Percentiles rank a stretch among this genome's conserved stretches.
phyloP scores from a whole-genome alignment of 352 stramenopile genomes.

The Saprolegnia parasitica region DNA sequence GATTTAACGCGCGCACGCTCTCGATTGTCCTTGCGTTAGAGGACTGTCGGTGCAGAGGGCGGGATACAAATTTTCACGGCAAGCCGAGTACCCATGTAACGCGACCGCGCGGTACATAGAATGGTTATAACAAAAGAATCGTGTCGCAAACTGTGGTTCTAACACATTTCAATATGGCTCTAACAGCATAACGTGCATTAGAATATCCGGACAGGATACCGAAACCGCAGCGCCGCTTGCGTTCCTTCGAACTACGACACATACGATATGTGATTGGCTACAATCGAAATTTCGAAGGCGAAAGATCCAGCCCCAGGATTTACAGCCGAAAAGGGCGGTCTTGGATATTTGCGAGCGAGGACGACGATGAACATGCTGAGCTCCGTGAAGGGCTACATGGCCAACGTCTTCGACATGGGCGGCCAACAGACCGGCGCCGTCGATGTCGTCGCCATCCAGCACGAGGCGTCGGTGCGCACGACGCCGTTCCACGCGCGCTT shows the following conservation, averaged over 20 bases:
- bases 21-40: too few relatives aligned
- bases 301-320: background rate
- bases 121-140: background rate
- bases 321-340: background rate
- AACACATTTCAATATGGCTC: too few relatives aligned
- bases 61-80: too few relatives aligned
- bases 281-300: background rate
- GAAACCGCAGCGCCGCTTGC: background rate
- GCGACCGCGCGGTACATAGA: background rate
- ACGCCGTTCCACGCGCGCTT: constrained; percentile 85
- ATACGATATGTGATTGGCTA: too few relatives aligned
- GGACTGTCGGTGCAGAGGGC: too few relatives aligned
- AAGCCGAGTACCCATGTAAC: background rate
- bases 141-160: too few relatives aligned
- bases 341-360: background rate
- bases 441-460: constrained; percentile 78
- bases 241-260: background rate
- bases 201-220: background rate
- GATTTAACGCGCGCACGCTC: too few relatives aligned
- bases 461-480: constrained; percentile 53
- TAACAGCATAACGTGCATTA: too few relatives aligned
- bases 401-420: constrained; percentile 67
- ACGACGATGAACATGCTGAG: constrained; percentile 81
- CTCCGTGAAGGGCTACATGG: constrained; percentile 84
- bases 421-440: constrained; percentile 63